Evolutionary conservation across 129 eudicot species (phyloP), one percentile per base, ranked within the genome.

Genomic region (Arctium lappa): DNA sequence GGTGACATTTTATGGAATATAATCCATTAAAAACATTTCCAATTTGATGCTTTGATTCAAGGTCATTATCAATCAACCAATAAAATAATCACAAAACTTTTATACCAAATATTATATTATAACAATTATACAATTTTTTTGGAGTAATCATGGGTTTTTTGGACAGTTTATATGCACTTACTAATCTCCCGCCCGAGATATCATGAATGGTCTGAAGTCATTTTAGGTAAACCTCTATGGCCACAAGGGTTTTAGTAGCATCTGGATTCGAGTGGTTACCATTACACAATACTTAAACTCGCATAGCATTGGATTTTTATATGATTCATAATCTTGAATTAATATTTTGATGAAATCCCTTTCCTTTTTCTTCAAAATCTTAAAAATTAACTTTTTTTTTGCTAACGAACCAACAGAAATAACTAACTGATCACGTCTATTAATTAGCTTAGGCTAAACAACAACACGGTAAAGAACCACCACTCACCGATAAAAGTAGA

Each of bases 11-110:
- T 15, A 34, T 60, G 65, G 30, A 81, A 44, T 80, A 80, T 32
- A 11, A 32, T 33, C 69, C 40, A 7, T 33, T 81, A 38, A 13
- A 8, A 27, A 34, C 30, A 15, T 74, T 60, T 60, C 29, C 75
- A 63, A 39, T 60, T 38, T 34, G 85, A 81, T 81, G 80, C 85
- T 74, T 16, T 60, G 78, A 74, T 73, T 38, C 32, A 74, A 81
- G 62, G 74, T n/a, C 63, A 73, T 68, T 73, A 44, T 81, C 15
- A 30, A 48, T 4, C 66, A 40, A 18, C 50, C 11, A 74, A 2
- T 50, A 60, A 60, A 6, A 36, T 53, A 62, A 11, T 38, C 62
- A 39, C 29, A 36, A 53, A 60, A 60, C 68, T 60, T 16, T 60
- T 60, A 16, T 60, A 60, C n/a, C 9, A 5, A 60, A 60, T n/a